Conservation (phyloP, 2,329 filamentous ascomycete genomes). For the Fusarium hainanense region DNA sequence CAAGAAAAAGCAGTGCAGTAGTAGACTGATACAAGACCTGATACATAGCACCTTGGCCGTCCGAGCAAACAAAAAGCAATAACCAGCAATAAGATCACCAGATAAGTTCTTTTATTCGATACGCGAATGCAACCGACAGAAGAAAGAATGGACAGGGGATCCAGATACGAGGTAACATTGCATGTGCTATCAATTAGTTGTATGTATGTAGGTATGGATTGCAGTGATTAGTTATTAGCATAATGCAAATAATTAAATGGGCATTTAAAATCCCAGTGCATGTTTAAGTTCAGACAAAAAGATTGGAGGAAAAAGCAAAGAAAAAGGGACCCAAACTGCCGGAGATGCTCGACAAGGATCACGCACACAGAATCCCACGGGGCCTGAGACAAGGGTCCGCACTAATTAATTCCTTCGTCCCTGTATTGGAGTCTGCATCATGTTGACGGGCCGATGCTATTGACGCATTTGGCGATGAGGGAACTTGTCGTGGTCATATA, state of each 20-base stretch:
- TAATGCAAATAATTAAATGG: not conserved
- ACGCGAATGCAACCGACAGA: conserved; percentile 25
- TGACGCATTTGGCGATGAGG: not conserved
- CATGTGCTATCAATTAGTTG: not conserved
- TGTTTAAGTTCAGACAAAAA: not conserved
- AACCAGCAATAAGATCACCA: not conserved
- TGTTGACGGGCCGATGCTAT: conserved; percentile 19
- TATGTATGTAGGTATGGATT: not conserved
- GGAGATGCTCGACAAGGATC: conserved; percentile 12
- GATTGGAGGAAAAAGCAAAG: conserved; percentile 19
- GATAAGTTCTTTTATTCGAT: conserved; percentile 15
- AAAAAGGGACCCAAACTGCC: conserved; percentile 15
- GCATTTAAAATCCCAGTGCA: not conserved
- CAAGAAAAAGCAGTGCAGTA: not conserved
- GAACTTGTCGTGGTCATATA: not conserved
- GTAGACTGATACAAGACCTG: not conserved
- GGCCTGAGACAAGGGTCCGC: conserved; percentile 6
- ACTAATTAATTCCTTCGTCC: conserved; percentile 11
- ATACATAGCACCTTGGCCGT: not conserved
- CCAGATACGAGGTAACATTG: not conserved
- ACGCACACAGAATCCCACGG: not conserved
- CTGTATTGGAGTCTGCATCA: not conserved
- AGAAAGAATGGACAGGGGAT: not conserved
- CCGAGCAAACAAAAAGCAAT: conserved; percentile 20
- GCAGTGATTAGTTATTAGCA: not conserved